phyloP scores from a whole-genome alignment of 257 asterid species.

The Penstemon barbatus region DNA sequence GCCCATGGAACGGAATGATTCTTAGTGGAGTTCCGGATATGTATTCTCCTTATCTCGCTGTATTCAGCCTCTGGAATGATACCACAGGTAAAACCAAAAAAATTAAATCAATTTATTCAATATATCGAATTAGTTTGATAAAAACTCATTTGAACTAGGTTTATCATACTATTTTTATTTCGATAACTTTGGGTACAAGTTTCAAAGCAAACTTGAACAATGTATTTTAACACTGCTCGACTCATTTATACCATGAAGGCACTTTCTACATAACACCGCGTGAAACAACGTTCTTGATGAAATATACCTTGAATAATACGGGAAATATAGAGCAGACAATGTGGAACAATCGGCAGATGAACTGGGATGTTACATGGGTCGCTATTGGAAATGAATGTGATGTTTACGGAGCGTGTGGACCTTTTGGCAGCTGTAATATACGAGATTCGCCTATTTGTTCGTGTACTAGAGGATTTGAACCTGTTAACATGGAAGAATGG shows the following conservation, averaged over 20 bases:
- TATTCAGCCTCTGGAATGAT: slow-evolving; percentile 13
- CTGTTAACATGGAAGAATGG: too few relatives aligned
- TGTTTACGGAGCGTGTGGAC: slow-evolving; percentile 46
- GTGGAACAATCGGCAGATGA: slow-evolving; percentile 30
- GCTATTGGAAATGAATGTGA: slow-evolving; percentile 41
- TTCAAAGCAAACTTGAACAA: too few relatives aligned
- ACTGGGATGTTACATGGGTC: slow-evolving; percentile 15
- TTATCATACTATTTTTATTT: too few relatives aligned
- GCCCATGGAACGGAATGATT: slow-evolving; percentile 43
- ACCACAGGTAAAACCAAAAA: too few relatives aligned
- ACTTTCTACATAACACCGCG: slow-evolving; percentile 35
- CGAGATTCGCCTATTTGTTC: slow-evolving; percentile 35
- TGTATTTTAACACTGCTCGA: too few relatives aligned
- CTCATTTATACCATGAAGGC: slow-evolving; percentile 13
- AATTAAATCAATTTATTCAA: too few relatives aligned
- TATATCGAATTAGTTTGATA: too few relatives aligned
- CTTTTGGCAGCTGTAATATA: slow-evolving; percentile 41
- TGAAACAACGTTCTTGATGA: slow-evolving; percentile 27
- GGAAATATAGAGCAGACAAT: slow-evolving; percentile 35
- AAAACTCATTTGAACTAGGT: too few relatives aligned
- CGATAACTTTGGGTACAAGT: too few relatives aligned
- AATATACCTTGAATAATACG: slow-evolving; percentile 33
- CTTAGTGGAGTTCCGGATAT: slow-evolving; percentile 32
- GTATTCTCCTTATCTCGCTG: slow-evolving; percentile 32
- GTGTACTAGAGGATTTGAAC: slow-evolving; percentile 41